Evolutionary conservation across 495 filamentous ascomycete species (phyloP), one percentile per base, ranked within the genome.

Genomic region (Xylaria scruposa): DNA sequence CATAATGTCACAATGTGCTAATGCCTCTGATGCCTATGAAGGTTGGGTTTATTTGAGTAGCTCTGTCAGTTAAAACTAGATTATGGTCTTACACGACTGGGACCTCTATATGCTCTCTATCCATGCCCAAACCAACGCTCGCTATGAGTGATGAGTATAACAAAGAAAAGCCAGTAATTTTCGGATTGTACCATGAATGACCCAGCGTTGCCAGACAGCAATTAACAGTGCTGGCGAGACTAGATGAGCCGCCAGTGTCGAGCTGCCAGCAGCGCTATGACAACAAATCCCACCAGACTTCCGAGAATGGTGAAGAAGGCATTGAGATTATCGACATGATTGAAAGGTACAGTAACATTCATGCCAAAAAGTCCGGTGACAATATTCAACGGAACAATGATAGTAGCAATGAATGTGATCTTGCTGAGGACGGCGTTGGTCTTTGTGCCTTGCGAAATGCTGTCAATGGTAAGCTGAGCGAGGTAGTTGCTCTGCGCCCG

Each of bases 301-400:
- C 90, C 92, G 9, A 97, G 59, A 70, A 97, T 96, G 10, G 88
- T 88, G 81, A 94, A 95, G 82, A 94, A 99, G 83, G 95, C 93
- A 17, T 77, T 83, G 19, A 95, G 81, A 36, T 86, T 87, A 0
- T 80, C 79, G 0, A 72, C 70, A 13, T 90, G 76, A 71, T 80
- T 78, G 38, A 90, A 97, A 2, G 96, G 96, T 2, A 98, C 91
- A 31, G 78, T 70, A 9, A 99, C 94, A 81, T 99, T 99, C 96
- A 99, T 99, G 17, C 96, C 96, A 79, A 98, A 99, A 66, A 99
- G 85, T 84, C 96, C 96, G 29, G 92, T 94, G 71, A 99, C 92
- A 69, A 99, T 84, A 80, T 99, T 99, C 79, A 99, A 89, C n/a
- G 96, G 96, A 26, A 99, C 93, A 46, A 99, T 88, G 74, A 99